Evolutionary conservation across 1,284 basidiomycete genomes (phyloP), one percentile per base, ranked within the genome.

Genomic region (Trichosporon coremiiforme): DNA sequence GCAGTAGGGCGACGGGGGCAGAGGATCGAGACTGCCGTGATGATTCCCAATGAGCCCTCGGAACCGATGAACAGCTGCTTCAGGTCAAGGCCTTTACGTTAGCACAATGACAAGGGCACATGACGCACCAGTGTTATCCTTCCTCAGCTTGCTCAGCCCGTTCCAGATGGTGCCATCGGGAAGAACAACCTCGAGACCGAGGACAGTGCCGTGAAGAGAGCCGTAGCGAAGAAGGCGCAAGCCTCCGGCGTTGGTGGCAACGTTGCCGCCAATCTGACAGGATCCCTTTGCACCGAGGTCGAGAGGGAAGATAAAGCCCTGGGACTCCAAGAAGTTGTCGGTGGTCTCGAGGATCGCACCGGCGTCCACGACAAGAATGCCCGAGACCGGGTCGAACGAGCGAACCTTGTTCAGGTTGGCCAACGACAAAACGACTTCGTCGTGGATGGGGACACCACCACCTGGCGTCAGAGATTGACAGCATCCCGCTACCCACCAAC

Each of bases 11-110:
- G 89, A 17, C 93, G 90, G 0, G 96, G 93, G n/a, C 95, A 94
- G 69, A 97, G 87, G 76, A 99, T 96, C 8, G 95, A 96, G 29
- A 98, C 92, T 53, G 89, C 97, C 4, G 97, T 99, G 72, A 99
- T 91, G 71, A 99, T 87, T 64, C 97, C 96, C 36, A 99, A 89
- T 0, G 95, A 96, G 67, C 97, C 97, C 82, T 99, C 97, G 10
- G 92, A 91, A 22, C 97, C 97, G 76, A 99, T 98, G 84, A 99
- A 99, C 7, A 99, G 88, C 82, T 99, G 97, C 84, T 99, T 99
- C 66, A 99, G 86, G 82, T 99, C 97, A 80, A 98, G 96, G n/a
- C 96, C 94, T 94, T 74, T 10, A 9, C 2, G 36, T 73, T 22
- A 73, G 66, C 47, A 10, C 60, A n/a, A n/a, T n/a, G n/a, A n/a